Percentiles rank a stretch among this genome's conserved stretches.
phyloP scores from a whole-genome alignment of 768 basidiomycete genomes.

The Lentinula aciculospora region DNA sequence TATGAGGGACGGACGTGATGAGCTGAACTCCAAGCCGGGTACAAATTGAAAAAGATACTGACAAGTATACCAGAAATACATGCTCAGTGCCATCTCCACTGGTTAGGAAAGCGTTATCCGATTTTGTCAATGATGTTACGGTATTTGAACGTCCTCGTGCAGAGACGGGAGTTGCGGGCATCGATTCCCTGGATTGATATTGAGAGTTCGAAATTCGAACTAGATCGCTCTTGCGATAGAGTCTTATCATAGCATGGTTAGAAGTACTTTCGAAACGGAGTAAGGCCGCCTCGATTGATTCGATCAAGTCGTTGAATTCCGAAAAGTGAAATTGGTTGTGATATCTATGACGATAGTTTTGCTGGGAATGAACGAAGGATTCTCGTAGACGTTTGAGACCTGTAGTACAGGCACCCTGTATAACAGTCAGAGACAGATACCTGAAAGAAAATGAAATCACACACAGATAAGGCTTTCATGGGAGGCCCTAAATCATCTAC shows the following conservation, averaged over 20 bases:
- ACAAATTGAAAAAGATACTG: constrained; percentile 23
- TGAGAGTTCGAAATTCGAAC: constrained; percentile 11
- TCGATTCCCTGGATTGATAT: not conserved
- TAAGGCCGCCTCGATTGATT: constrained; percentile 63
- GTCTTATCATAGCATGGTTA: constrained; percentile 73
- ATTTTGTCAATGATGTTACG: constrained; percentile 17
- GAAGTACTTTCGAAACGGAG: constrained; percentile 77
- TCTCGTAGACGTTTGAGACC: constrained; percentile 61
- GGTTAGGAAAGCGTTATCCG: constrained; percentile 29
- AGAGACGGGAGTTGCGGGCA: not conserved
- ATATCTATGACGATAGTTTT: constrained; percentile 17
- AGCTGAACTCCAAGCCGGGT: not conserved
- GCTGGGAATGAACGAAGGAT: constrained; percentile 47
- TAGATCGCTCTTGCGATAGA: constrained; percentile 54
- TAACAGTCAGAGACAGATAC: not conserved
- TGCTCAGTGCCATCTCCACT: constrained; percentile 64
- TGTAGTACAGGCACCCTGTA: constrained; percentile 52
- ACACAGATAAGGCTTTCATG: constrained; percentile 65
- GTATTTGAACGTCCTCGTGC: constrained; percentile 8
- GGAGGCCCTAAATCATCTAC: constrained; percentile 79
- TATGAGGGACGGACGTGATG: constrained; percentile 21
- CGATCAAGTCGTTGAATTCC: constrained; percentile 61
- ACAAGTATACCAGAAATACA: constrained; percentile 91
- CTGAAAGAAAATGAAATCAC: constrained; percentile 17
- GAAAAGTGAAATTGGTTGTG: constrained; percentile 34